Evolutionary conservation across 2,329 filamentous ascomycete species (phyloP).

Genomic region (Fusarium sp.): DNA sequence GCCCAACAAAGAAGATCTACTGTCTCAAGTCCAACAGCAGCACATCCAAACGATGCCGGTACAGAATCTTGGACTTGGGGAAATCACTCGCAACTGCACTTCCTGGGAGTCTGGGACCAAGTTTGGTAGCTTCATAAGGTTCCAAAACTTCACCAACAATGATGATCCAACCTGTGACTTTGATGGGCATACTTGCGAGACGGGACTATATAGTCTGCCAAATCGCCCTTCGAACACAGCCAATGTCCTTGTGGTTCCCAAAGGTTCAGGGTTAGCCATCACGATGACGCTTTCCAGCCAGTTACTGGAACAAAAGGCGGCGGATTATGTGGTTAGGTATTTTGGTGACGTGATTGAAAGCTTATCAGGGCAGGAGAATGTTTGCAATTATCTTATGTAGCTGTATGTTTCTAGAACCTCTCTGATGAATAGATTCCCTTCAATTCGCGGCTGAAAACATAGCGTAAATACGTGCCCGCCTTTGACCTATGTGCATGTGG

Average conservation of each 20-base stretch:
- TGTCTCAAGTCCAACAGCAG: background rate
- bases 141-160: conserved; percentile 13
- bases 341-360: background rate
- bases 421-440: too few species aligned
- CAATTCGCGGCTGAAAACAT: too few species aligned
- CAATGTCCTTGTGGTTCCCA: conserved; percentile 9
- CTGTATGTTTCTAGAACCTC: background rate
- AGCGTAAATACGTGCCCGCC: too few species aligned
- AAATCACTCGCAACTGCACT: background rate
- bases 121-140: conserved; percentile 6
- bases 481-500: too few species aligned
- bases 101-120: background rate
- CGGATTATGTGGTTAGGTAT: background rate
- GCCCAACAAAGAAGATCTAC: background rate
- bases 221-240: conserved; percentile 1
- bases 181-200: background rate
- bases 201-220: conserved; percentile 1
- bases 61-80: background rate
- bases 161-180: conserved; percentile 4
- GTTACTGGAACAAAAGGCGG: background rate
- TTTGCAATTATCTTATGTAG: background rate
- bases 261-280: background rate
- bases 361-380: background rate
- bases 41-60: conserved; percentile 6
- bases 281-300: conserved; percentile 3